Evolutionary conservation across 495 filamentous ascomycete species (phyloP).

Genomic region (Bacidia gigantensis): DNA sequence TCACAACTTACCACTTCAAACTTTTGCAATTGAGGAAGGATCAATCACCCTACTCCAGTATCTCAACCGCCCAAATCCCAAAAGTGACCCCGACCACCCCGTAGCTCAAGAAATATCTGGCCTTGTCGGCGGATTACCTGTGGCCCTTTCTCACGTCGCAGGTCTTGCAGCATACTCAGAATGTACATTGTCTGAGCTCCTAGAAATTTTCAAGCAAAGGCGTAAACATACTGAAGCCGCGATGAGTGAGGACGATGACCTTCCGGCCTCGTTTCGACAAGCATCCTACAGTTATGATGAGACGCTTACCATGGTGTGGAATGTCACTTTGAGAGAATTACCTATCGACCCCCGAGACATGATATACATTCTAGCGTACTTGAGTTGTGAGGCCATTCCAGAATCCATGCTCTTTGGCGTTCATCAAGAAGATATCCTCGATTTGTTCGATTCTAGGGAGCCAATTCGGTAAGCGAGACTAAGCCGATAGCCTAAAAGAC

Average conservation of each 20-base stretch:
- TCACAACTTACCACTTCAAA: not conserved
- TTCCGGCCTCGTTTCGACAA: constrained; percentile 6
- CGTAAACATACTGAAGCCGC: constrained; percentile 5
- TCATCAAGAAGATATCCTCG: constrained; percentile 17
- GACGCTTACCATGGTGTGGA: constrained; percentile 16
- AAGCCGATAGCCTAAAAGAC: too few species aligned
- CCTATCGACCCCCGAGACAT: constrained; percentile 11
- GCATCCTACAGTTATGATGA: constrained; percentile 7
- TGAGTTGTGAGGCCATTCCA: constrained; percentile 16
- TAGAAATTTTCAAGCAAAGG: constrained; percentile 20
- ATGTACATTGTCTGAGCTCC: constrained; percentile 14
- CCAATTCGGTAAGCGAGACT: not conserved
- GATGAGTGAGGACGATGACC: constrained; percentile 5
- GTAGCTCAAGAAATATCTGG: constrained; percentile 13
- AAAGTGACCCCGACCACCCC: constrained; percentile 5
- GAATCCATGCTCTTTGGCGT: constrained; percentile 16
- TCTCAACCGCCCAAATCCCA: constrained; percentile 5
- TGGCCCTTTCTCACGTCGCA: constrained; percentile 17
- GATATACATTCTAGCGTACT: constrained; percentile 20
- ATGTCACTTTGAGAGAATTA: constrained; percentile 19
- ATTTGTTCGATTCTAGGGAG: constrained; percentile 10
- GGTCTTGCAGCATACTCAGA: constrained; percentile 17
- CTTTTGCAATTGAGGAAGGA: constrained; percentile 12
- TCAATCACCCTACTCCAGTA: constrained; percentile 10
- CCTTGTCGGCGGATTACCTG: constrained; percentile 13